Conservation (phyloP, 164 flowering plant species). For the Berberis vulgaris region DNA sequence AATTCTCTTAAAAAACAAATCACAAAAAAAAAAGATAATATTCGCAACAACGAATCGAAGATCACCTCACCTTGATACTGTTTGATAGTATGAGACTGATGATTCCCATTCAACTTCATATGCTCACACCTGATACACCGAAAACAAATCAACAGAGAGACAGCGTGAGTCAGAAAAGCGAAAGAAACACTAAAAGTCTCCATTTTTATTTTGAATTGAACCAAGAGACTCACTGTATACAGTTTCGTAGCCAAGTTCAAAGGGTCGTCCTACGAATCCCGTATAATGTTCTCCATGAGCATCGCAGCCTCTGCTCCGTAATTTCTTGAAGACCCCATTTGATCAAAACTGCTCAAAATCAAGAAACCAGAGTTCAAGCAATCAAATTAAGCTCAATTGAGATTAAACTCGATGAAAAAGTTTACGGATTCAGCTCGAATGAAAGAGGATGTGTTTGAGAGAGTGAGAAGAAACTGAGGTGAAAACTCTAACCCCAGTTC, state of each 20-base stretch:
- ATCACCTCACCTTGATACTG: constrained; percentile 65
- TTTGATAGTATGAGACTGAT: constrained; percentile 96
- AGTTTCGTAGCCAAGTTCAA: constrained; percentile 84
- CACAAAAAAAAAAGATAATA: neutral
- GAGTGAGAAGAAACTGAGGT: too few relatives aligned
- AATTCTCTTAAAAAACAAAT: constrained; percentile 1
- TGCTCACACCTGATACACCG: constrained; percentile 82
- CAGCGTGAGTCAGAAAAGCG: neutral
- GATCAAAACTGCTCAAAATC: constrained; percentile 3
- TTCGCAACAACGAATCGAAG: too few relatives aligned
- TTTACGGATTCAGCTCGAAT: too few relatives aligned
- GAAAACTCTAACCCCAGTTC: too few relatives aligned
- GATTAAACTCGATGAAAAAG: too few relatives aligned
- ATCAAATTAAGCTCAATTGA: too few relatives aligned
- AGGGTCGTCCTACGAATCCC: constrained; percentile 94
- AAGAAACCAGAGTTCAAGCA: too few relatives aligned
- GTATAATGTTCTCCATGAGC: constrained; percentile 90
- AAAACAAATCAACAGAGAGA: neutral
- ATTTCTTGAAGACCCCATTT: constrained; percentile 67
- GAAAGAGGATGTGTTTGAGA: too few relatives aligned
- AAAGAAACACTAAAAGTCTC: neutral
- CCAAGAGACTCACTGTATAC: constrained; percentile 50
- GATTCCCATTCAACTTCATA: constrained; percentile 94
- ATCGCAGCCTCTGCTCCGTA: constrained; percentile 96
- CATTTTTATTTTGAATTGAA: neutral